These are phyloP conservation scores for Phytophthora idaei DNA, from an alignment of 352 stramenopile genomes.

Conservation along the genomic window DNA sequence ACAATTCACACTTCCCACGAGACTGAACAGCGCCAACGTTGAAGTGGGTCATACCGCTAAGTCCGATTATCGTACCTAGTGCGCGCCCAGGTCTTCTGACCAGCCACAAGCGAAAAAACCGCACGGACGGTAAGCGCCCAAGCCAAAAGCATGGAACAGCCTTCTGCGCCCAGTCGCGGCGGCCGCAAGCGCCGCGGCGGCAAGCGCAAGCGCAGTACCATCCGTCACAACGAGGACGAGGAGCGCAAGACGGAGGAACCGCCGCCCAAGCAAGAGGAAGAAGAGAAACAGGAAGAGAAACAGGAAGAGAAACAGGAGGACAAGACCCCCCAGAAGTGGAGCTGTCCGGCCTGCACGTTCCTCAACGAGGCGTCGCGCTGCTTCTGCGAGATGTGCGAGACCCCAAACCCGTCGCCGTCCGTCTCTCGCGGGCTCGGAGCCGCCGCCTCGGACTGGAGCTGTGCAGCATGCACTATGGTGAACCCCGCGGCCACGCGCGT, in stretches of 20 bases:
- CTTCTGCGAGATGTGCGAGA: conserved; percentile 83
- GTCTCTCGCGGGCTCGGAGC: conserved; percentile 11
- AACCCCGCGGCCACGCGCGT: conserved; percentile 55
- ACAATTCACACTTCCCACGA: not conserved
- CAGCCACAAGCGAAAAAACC: conserved; percentile 30
- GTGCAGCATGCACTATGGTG: conserved; percentile 73
- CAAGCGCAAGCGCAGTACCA: conserved; percentile 46
- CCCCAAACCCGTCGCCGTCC: conserved; percentile 51
- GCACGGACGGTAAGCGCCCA: not conserved
- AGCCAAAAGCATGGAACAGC: conserved; percentile 24
- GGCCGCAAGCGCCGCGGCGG: conserved; percentile 31
- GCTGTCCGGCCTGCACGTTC: conserved; percentile 73
- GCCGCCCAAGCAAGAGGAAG: conserved; percentile 9
- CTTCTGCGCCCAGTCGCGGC: conserved; percentile 14
- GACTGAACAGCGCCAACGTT: conserved; percentile 3
- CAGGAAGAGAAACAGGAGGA: conserved; percentile 16
- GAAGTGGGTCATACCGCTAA: conserved; percentile 16
- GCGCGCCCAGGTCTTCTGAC: conserved; percentile 9
- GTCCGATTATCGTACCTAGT: conserved; percentile 28
- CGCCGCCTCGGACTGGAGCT: conserved; percentile 53
- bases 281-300: conserved; percentile 17
- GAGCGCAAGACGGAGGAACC: conserved; percentile 18
- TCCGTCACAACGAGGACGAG: conserved; percentile 21
- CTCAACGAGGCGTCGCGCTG: conserved; percentile 63
- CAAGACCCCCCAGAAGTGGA: conserved; percentile 46